Evolutionary conservation across 2,329 filamentous ascomycete genomes (phyloP), one percentile per base, ranked within the genome.

Genomic region (Sporothrix humicola): DNA sequence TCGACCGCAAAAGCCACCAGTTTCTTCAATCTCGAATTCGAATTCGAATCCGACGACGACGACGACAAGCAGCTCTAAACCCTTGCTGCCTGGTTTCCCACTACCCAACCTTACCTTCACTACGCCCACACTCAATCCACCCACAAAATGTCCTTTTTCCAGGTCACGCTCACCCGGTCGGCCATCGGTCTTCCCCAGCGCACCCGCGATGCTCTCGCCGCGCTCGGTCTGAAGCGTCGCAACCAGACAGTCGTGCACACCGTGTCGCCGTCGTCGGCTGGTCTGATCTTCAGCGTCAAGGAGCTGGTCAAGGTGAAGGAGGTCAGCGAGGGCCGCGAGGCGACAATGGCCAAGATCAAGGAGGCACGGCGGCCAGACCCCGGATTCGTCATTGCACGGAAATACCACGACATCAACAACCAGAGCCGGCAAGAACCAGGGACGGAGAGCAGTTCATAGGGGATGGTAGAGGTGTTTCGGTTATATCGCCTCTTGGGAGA

Each of bases 261-360:
- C 52, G 94, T 97, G 75, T 88, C 88, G 75, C 89, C 91, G 58
- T 90, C 94, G 77, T 90, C 93, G 75, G 95, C 95, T 10, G 95
- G 95, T 80, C 94, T 97, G 85, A 93, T 98, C 79, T 92, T 98
- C 87, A 92, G 92, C 82, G 94, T 98, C 78, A 98, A 98, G 86
- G 95, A 98, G 84, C 85, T 98, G 76, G 93, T 98, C 63, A 87
- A 89, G 72, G 94, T 97, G 50, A 85, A 90, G 77, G 94, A 97
- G 84, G 93, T 97, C 61, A 89, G 91, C 42, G 81, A 83, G 76
- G 89, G 91, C 48, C 81, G 83, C 75, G 82, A 87, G 46, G 81
- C 93, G 82, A 91, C 86, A 8, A 88, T 89, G 80, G 82, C 84
- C 73, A 89, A 97, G 84, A 87, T 97, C 79, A 90, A 90, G 83